Evolutionary conservation across 768 basidiomycete species (phyloP), one percentile per base, ranked within the genome.

Genomic region (Butyriboletus loyo): DNA sequence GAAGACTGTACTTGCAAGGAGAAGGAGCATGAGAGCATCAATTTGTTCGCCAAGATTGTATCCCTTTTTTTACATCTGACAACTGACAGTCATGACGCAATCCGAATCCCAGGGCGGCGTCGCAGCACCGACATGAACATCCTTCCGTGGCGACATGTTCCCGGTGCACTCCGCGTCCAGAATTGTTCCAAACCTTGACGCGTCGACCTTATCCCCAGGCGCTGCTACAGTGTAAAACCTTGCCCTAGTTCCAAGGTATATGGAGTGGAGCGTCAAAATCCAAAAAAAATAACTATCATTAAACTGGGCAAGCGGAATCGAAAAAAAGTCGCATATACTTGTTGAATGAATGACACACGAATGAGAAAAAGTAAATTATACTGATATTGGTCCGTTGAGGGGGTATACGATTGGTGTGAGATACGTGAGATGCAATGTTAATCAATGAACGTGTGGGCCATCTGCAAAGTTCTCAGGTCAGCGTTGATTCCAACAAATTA

Each of bases 361-460:
- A 68, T 56, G 58, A 61, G 39, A 47, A 65, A 54, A 42, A 6
- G 49, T 57, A 52, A 56, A 57, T 61, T 64, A 63, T 53, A 57
- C 27, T 61, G 56, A 62, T 61, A 58, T 67, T 49, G 44, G 64
- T 55, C 36, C 55, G 46, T 59, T 68, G 66, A 36, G 46, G 48
- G 56, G 62, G 62, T 69, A 65, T 71, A 52, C 44, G 52, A 46
- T 46, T 56, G 48, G 35, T 46, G 40, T 59, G 59, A 53, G 46
- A 62, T 55, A 53, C 36, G 57, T 63, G 57, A 53, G 34, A 56
- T 69, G 65, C 54, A 19, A 48, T 59, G 53, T 38, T 38, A 25
- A 50, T 55, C 35, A 55, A 59, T 58, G 57, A 63, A 38, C 59
- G 66, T 69, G 54, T 61, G 62, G 55, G 54, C 37, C 67, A 58